Base-by-base conservation (phyloP, 441 rosid genomes). In the Croton laevigatus region DNA sequence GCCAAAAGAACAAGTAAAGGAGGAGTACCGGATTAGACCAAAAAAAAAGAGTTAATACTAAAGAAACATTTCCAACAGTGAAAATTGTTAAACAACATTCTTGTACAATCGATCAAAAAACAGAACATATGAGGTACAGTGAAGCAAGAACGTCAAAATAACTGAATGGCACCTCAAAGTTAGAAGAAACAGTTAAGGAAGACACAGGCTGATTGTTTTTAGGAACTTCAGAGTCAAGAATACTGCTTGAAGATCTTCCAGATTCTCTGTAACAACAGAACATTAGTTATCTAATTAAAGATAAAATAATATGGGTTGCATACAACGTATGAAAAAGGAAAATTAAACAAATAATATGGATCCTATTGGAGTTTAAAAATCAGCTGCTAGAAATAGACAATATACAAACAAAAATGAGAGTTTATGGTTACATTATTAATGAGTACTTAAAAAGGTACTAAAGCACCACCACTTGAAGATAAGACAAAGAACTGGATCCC, bases 111-210 rank as follows among this genome's bases (percentile, higher is more conserved):
- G 46, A 59, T 27, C 42, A 61, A 55, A 54, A 55, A 17, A 12
- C 67, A 16, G 69, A 65, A 9, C 36, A 9, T 12, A 40, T 22
- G 38, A 14, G 40, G 10, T 13, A 65, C 53, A 70, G 22, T 53
- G 46, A 70, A 69, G 20, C 14, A 71, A 45, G 42, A 71, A 23
- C 42, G 37, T 54, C 54, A 44, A 42, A 65, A 64, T 62, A 48
- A 62, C 70, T 63, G 36, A 55, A 37, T 64, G 23, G 57, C 80
- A 91, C 97, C 95, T 89, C 93, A 80, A 89, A 91, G 75, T 91
- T 91, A 66, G 95, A 89, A 73, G 96, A 89, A 75, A 89, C 87
- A 20, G 91, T 84, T 65, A 88, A 75, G 75, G 85, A 82, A 65
- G 89, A 80, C 20, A 78, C 71, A 55, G 79, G 72, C 75, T 81